A percentile compares a stretch with the other conserved stretches of the same genome.
Conservation (phyloP, 176 grass and related monocot genomes). For the Aegilops sharonensis region DNA sequence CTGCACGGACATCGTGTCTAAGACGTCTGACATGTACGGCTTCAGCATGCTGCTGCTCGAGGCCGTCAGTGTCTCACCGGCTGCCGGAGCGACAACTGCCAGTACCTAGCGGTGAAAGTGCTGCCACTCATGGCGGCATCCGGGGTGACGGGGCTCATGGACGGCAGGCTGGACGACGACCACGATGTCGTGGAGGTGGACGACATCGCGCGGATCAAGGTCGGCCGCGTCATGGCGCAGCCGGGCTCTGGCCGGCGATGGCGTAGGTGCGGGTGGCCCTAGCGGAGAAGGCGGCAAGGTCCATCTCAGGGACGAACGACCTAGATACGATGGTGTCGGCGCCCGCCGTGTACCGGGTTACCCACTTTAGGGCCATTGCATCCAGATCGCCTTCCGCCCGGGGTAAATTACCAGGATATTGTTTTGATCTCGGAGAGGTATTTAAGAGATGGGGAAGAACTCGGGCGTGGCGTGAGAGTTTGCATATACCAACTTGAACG, state of each 20-base stretch:
- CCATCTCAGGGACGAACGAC: background rate
- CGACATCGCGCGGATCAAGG: slow-evolving; percentile 39
- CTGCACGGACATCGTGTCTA: slow-evolving; percentile 73
- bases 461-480: no score
- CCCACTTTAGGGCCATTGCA: no score
- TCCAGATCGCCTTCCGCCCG: no score
- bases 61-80: slow-evolving; percentile 53
- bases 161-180: slow-evolving; percentile 28
- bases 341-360: no score
- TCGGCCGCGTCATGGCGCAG: slow-evolving; percentile 42
- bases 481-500: no score
- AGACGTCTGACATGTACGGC: slow-evolving; percentile 74
- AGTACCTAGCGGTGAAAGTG: slow-evolving; percentile 38
- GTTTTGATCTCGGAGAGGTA: no score
- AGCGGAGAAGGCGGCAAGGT: slow-evolving; percentile 34
- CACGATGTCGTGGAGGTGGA: slow-evolving; percentile 41
- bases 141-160: slow-evolving; percentile 38
- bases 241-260: slow-evolving; percentile 72
- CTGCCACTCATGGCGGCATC: slow-evolving; percentile 25
- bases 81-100: slow-evolving; percentile 23
- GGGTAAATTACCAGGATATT: no score
- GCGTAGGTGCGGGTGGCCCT: slow-evolving; percentile 46
- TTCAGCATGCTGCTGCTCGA: slow-evolving; percentile 80
- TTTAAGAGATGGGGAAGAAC: no score
- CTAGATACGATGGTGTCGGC: no score